phyloP scores from a whole-genome alignment of 805 yeast species.

The Zygosaccharomyces siamensis region DNA sequence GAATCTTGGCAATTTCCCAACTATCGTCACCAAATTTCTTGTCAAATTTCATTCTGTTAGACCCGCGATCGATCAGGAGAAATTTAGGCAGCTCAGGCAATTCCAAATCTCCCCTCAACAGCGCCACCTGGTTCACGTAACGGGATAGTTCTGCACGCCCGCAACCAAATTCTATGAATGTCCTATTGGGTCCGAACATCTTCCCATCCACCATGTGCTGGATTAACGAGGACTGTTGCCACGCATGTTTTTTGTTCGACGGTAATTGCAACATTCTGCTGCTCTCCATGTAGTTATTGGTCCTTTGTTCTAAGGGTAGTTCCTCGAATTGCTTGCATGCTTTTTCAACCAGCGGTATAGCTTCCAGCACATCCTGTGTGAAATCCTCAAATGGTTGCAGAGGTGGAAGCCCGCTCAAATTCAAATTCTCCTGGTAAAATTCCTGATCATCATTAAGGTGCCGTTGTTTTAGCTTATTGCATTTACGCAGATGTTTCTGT shows the following conservation, averaged over 20 bases:
- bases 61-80: constrained; percentile 69
- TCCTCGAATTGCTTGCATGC: constrained; percentile 35
- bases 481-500: constrained; percentile 52
- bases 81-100: constrained; percentile 34
- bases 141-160: constrained; percentile 83
- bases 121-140: constrained; percentile 40
- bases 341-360: constrained; percentile 36
- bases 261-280: constrained; percentile 44
- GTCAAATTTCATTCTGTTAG: constrained; percentile 76
- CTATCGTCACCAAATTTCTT: constrained; percentile 55
- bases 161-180: constrained; percentile 79
- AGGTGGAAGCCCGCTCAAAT: constrained; percentile 25
- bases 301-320: constrained; percentile 27
- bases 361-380: constrained; percentile 15
- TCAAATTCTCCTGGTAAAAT: constrained; percentile 51
- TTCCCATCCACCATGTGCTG: constrained; percentile 50
- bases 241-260: constrained; percentile 65
- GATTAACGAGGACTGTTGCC: constrained; percentile 76
- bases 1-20: constrained; percentile 6
- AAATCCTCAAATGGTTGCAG: constrained; percentile 4
- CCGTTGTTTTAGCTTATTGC: constrained; percentile 44
- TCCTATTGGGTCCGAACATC: constrained; percentile 17
- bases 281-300: constrained; percentile 31
- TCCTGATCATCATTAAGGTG: constrained; percentile 34
- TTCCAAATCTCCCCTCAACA: constrained; percentile 17